Evolutionary conservation across 305 asterid genomes (phyloP), one percentile per base, ranked within the genome.

Genomic region (Fraxinus dipetala): DNA sequence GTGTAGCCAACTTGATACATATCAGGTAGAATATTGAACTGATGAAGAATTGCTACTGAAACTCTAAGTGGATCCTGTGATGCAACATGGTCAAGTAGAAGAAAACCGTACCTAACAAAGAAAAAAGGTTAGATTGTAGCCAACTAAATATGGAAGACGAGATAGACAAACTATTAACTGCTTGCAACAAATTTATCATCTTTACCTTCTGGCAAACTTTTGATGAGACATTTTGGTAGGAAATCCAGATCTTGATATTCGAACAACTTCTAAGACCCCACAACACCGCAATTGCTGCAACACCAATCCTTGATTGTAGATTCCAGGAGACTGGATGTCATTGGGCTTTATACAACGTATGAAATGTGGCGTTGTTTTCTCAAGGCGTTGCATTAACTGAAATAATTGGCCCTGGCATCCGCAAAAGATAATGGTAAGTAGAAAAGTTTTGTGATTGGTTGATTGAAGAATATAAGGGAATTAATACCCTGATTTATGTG

Each of bases 1-100:
- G 98, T 93, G 90, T 93, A 96, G 83, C 99, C 99, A 87, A 96
- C 98, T 89, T 95, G 99, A 86, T 95, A 94, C 99, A 96, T 92
- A 89, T 96, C 99, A 4, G 99, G 98, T 48, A 92, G 91, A 88
- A 95, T 96, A 87, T 95, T 92, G 87, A 96, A 96, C 91, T 96
- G 99, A 80, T 95, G 99, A 82, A 96, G 98, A 84, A 96, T 95
- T 40, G 97, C 98, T 78, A 96, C 98, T 35, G 99, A 96, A 80
- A 96, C 98, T 85, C 97, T 93, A 83, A 96, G 97, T 38, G 98
- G 98, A 84, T 96, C 99, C 87, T 91, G 97, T 16, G 98, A 91
- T 40, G 98, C 97, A 75, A 91, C 96, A 86, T 95, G 98, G 80
- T 96, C 98, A 73, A 91, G 78, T 81, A 95, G 93, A 86, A 96